These are phyloP conservation scores for Hanseniaspora gamundiae DNA, from an alignment of 1,139 yeast genomes.

Conservation along the genomic window DNA sequence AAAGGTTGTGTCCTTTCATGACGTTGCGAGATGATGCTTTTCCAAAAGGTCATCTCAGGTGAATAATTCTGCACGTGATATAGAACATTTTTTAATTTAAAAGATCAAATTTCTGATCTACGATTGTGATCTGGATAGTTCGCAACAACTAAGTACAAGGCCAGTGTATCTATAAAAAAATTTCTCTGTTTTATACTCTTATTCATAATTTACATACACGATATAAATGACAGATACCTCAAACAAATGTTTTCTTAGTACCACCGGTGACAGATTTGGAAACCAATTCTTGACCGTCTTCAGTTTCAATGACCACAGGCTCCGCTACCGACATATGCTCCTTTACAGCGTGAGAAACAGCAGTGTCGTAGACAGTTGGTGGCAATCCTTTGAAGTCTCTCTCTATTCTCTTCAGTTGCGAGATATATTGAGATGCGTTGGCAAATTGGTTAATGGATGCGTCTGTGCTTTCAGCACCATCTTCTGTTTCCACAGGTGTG, in stretches of 20 bases:
- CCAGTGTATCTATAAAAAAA: too few species aligned
- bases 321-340: conserved; percentile 7
- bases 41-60: too few species aligned
- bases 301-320: conserved; percentile 10
- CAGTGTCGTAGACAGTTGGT: conserved; percentile 31
- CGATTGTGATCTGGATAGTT: too few species aligned
- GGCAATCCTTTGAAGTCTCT: conserved; percentile 68
- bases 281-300: conserved; percentile 13
- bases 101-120: too few species aligned
- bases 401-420: conserved; percentile 56
- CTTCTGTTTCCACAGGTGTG: background rate
- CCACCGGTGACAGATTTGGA: conserved; percentile 22
- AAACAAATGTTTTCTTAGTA: conserved; percentile 16
- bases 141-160: too few species aligned
- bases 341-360: conserved; percentile 18
- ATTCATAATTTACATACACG: background rate
- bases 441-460: conserved; percentile 21
- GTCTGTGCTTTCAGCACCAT: conserved; percentile 1
- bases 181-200: too few species aligned
- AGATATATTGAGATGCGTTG: conserved; percentile 26
- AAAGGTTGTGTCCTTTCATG: too few species aligned
- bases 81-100: too few species aligned
- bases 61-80: too few species aligned
- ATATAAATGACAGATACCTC: too few species aligned
- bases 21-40: too few species aligned